Evolutionary conservation across 768 basidiomycete genomes (phyloP), one percentile per base, ranked within the genome.

Genomic region (Tulasnella sp.): DNA sequence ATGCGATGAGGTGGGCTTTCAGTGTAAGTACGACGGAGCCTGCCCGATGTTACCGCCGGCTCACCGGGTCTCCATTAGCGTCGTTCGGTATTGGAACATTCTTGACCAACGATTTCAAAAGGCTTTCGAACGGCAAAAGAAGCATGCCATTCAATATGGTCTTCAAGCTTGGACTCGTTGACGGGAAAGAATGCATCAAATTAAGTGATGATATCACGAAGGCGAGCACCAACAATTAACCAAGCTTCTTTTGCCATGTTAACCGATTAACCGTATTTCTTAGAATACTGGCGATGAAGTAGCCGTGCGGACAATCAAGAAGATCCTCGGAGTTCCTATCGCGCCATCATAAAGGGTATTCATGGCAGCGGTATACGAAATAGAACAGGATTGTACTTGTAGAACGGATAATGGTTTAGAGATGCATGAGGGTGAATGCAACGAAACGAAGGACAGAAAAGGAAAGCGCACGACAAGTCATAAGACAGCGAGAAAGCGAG

Each of bases 71-170:
- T 54, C 69, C 18, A 22, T 69, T 77, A 97, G 96, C 92, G 76
- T 90, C 93, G 0, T 99, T 96, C 85, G 98, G 98, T 12, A 96
- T 99, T 69, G 98, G 98, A 0, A 99, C 98, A 0, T 93, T 89
- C 85, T 86, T 98, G 12, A 96, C 96, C 22, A 98, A 98, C 84
- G 96, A 98, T 86, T 98, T 97, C 87, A 81, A 82, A 37, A 31
- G 31, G 83, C 84, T 83, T 85, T 60, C 87, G 87, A 44, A 87
- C 86, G 81, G 84, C 85, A 90, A 90, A 84, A 91, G 90, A 86
- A 95, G 93, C 87, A 93, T 91, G 84, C 90, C 96, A 31, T 85
- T 98, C 82, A 98, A 97, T 84, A 98, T 99, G 84, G 97, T 99
- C 75, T 96, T 98, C 87, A 98, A 98, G 84, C 88, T 99, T 12